Evolutionary conservation across 2,329 filamentous ascomycete species (phyloP).

Genomic region (Calonectria ilicicola): DNA sequence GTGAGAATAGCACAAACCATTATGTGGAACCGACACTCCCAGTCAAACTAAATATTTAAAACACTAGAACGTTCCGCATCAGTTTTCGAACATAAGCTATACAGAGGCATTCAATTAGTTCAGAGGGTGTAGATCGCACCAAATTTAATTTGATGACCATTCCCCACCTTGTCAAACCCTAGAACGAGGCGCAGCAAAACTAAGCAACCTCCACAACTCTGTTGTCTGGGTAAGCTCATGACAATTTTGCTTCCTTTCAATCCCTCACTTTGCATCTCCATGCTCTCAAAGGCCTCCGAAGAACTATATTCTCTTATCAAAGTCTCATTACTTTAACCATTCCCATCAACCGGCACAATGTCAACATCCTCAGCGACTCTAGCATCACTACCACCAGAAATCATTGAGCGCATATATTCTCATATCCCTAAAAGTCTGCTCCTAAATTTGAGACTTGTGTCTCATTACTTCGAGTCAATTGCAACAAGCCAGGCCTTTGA

Average conservation of each 20-base stretch:
- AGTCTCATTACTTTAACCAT: too few species aligned
- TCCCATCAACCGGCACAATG: not conserved
- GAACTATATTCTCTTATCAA: too few species aligned
- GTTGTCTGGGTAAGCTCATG: not conserved
- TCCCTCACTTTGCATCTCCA: not conserved
- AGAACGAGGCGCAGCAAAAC: not conserved
- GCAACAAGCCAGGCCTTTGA: not conserved
- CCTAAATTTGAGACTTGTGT: conserved; percentile 42
- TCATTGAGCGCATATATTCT: not conserved
- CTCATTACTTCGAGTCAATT: conserved; percentile 44
- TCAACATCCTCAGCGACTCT: not conserved
- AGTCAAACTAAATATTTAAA: too few species aligned
- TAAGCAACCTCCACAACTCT: not conserved
- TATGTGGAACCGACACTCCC: too few species aligned
- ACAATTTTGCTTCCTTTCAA: accelerated
- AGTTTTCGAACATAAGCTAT: too few species aligned
- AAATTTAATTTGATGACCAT: too few species aligned
- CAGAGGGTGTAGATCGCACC: too few species aligned
- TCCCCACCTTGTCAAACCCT: not conserved
- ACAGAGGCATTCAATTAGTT: too few species aligned
- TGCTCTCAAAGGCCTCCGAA: not conserved
- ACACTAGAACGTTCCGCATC: too few species aligned
- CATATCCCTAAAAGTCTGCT: not conserved
- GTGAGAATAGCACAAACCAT: too few species aligned
- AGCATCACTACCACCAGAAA: not conserved